phyloP scores from a whole-genome alignment of 1,284 basidiomycete species.

The Agroathelia rolfsii region DNA sequence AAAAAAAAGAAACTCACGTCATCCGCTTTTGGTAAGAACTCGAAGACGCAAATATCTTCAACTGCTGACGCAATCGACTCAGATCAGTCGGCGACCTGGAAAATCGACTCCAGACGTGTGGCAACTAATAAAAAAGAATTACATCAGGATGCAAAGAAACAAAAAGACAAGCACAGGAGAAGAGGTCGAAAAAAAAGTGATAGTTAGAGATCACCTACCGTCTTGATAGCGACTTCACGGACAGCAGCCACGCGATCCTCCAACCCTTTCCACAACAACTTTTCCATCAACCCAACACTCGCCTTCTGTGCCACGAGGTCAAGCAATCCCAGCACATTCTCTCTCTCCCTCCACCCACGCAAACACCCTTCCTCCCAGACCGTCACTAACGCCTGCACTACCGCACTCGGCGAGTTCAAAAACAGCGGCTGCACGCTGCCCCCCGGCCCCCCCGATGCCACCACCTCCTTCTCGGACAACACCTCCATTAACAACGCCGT shows the following conservation, averaged over 20 bases:
- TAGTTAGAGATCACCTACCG: conserved; percentile 44
- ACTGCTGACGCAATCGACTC: conserved; percentile 34
- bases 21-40: conserved; percentile 59
- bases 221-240: conserved; percentile 62
- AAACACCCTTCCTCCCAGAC: conserved; percentile 57
- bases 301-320: conserved; percentile 25
- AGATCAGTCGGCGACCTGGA: conserved; percentile 27
- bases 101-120: conserved; percentile 41
- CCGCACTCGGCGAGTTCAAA: no score
- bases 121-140: conserved; percentile 29
- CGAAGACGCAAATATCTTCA: conserved; percentile 47
- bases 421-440: no score
- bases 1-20: conserved; percentile 41
- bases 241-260: conserved; percentile 80
- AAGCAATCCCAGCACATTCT: conserved; percentile 54
- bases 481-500: conserved; percentile 49
- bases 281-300: conserved; percentile 22
- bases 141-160: conserved; percentile 16
- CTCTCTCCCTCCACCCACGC: conserved; percentile 79
- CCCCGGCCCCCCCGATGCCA: no score
- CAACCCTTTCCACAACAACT: conserved; percentile 56
- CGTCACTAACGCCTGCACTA: conserved; percentile 45
- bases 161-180: conserved; percentile 10
- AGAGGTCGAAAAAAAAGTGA: no score
- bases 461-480: conserved; percentile 39